phyloP scores from a whole-genome alignment of 106 monocot genomes.

The Dendrobium officinale region DNA sequence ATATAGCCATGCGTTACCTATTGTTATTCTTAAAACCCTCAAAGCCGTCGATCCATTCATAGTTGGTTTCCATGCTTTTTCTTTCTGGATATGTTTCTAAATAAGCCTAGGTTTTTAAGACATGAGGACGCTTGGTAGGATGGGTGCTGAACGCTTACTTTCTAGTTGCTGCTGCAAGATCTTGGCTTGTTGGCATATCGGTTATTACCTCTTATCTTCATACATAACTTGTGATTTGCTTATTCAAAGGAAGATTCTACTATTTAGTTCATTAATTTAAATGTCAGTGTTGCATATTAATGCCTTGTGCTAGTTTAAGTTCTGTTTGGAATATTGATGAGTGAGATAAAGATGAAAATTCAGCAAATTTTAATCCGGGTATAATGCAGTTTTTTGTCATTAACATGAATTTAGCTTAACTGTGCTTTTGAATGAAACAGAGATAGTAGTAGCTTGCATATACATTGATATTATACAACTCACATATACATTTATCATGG shows the following conservation, averaged over 20 bases:
- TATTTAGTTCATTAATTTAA: not conserved
- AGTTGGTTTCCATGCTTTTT: conserved; percentile 41
- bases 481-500: too few relatives aligned
- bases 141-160: conserved; percentile 58
- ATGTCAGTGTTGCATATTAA: not conserved
- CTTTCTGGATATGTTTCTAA: not conserved
- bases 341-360: too few relatives aligned
- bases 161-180: conserved; percentile 45
- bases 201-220: conserved; percentile 23
- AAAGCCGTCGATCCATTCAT: conserved; percentile 79
- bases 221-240: not conserved
- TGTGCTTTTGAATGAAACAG: too few relatives aligned
- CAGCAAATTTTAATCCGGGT: too few relatives aligned
- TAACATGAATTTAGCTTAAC: too few relatives aligned
- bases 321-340: too few relatives aligned
- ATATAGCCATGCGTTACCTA: conserved; percentile 68
- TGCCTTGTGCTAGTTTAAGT: not conserved
- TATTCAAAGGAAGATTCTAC: not conserved
- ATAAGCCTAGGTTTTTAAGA: not conserved
- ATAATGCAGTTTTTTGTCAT: too few relatives aligned
- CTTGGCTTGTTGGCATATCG: conserved; percentile 76
- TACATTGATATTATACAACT: too few relatives aligned
- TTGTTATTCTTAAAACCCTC: conserved; percentile 55
- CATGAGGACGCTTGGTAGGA: conserved; percentile 19
- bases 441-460: too few relatives aligned